Evolutionary conservation across 768 basidiomycete species (phyloP), one percentile per base, ranked within the genome.

Genomic region (Auriculariales sp.): DNA sequence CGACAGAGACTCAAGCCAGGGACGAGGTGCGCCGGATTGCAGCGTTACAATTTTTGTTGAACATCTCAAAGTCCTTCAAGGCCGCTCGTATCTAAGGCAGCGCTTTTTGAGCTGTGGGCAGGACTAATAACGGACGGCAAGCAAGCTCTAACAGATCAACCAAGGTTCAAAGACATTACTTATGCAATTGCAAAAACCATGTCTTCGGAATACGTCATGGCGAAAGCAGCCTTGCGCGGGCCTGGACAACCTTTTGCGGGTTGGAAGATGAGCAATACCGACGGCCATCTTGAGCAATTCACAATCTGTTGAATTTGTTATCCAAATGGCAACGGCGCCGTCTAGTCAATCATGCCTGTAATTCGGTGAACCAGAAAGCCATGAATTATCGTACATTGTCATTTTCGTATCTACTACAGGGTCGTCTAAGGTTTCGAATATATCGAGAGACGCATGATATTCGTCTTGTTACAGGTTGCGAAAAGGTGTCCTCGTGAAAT

Each of bases 1-100:
- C 88, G 84, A 58, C 76, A 85, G 56, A 71, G 82, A 24, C 68
- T 74, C 53, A 71, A 71, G 28, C 64, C 72, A 5, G 81, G 80
- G 61, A 78, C 74, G 33, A 75, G 79, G 87, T 82, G 50, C 46
- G 62, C 50, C 0, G 7, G 19, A 17, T 22, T 10, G 11, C 17
- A 9, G 3, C 4, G 12, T 17, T 14, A 12, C 1, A 2, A 6
- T 19, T 11, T 7, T 10, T 19, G 19, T 29, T n/a, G 24, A 28
- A 9, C 28, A 39, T 46, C 32, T 30, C 22, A 35, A 11, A 14
- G 28, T 46, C 5, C 28, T 15, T 17, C 22, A 45, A 81, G 80
- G 56, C 78, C 80, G 0, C 58, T 57, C 2, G 57, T 77, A 3
- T 78, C 71, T 24, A 79, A 77, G 53, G 60, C 75, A 33, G 63